Evolutionary conservation across 2,329 filamentous ascomycete species (phyloP), one percentile per base, ranked within the genome.

Genomic region (Saccharata proteae): DNA sequence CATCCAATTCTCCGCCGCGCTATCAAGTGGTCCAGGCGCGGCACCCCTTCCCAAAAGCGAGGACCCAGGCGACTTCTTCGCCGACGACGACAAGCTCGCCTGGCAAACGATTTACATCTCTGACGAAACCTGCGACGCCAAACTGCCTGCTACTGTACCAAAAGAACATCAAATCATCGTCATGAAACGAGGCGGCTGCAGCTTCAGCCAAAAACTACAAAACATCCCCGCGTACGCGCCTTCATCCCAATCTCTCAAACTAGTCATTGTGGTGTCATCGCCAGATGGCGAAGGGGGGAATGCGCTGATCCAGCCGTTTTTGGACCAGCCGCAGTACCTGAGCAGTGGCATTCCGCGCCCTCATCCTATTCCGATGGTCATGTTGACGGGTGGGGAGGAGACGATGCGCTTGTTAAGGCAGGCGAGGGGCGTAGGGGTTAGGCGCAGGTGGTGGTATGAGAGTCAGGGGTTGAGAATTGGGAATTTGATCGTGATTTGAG

Each of bases 151-250:
- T 2, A 52, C 61, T 6, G 54, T 75, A 3, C 64, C 62, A 0
- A 62, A 61, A 23, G 57, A 52, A 2, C 58, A 93, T 56, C 77
- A 93, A 30, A 64, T 96, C 37, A 75, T 98, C 37, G 71, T 93
- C 29, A 66, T 96, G 44, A 75, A 72, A 16, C 75, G 90, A 5
- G 88, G 90, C 22, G 75, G 74, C 1, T 98, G 90, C 59, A 79
- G 71, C 15, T 96, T 96, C 54, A 77, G 72, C 20, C 61, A 78
- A 16, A 98, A 98, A 54, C 60, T 96, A 1, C 66, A 69, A 30
- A 86, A 83, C 41, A 85, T 96, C n/a, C 85, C 88, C 1, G 71
- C 73, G 7, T 88, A 77, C 49, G 65, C 74, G 2, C 76, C 80
- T 0, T 62, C 65, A 0, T 52, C 63, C 1, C 51, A 55, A 3